Evolutionary conservation across 805 yeast species (phyloP), one percentile per base, ranked within the genome.

Genomic region (Metschnikowia gelsemii): DNA sequence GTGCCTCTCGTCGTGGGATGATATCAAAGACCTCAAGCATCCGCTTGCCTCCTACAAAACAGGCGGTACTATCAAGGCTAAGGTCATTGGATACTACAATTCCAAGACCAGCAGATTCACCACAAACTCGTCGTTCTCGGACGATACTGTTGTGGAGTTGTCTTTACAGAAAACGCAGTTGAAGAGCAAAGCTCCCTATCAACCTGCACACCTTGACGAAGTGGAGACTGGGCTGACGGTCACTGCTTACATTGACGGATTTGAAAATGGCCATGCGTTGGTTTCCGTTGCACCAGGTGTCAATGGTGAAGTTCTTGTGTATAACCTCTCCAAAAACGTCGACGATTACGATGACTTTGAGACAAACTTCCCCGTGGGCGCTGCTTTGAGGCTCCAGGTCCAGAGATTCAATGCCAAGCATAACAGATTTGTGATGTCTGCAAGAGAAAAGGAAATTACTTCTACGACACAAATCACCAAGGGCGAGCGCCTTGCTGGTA

Each of bases 41-140:
- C 95, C 95, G 23, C 68, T 87, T 32, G 57, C 74, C 1, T 63
- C 68, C 28, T 86, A 82, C 68, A 68, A 75, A 40, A 71, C 67
- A 39, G 91, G 84, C 35, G 76, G 80, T 26, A 59, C 67, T 3
- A 43, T 88, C 19, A 68, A 74, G 21, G 91, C 80, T 21, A 79
- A 76, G 54, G 75, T 90, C 14, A 74, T 88, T 51, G 97, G 96
- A 2, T 80, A 63, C 61, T 89, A 81, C 58, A 91, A 87, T 60
- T 71, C 80, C 6, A 76, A 81, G 45, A 80, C 73, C 43, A 87
- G 83, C 55, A 75, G 72, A 42, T 86, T 81, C 63, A 68, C 82
- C 16, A 72, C 86, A 16, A 83, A 79, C 52, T 54, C 61, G 19
- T 75, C 73, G 39, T 44, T 47, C 26, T 68, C 73, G 31, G 73